These are phyloP conservation scores for Mucor racemosus DNA, from an alignment of 371 early-diverging fungal genomes.

Conservation along the genomic window DNA sequence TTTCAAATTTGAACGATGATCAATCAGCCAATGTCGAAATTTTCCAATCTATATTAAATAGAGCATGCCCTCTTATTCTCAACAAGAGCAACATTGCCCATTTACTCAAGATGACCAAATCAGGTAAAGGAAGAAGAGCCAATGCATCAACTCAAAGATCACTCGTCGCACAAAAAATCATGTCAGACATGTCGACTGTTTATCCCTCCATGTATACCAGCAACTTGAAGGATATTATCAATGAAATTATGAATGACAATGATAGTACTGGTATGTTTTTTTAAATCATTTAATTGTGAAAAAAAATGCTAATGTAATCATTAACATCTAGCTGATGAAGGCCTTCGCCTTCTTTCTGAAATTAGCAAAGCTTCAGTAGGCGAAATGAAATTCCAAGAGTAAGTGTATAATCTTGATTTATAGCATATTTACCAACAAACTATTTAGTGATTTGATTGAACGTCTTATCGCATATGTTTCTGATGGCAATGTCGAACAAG, in stretches of 20 bases:
- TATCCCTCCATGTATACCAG: constrained; percentile 29
- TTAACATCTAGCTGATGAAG: constrained; percentile 48
- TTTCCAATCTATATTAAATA: constrained; percentile 70
- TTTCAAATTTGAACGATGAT: constrained; percentile 64
- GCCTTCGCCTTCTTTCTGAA: constrained; percentile 66
- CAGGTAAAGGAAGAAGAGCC: constrained; percentile 22
- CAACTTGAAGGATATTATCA: constrained; percentile 14
- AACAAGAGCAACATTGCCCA: constrained; percentile 40
- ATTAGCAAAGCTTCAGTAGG: constrained; percentile 62
- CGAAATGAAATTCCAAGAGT: constrained; percentile 45
- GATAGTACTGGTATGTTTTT: constrained; percentile 13
- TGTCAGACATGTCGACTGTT: constrained; percentile 28
- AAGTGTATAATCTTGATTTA: not conserved
- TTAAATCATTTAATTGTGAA: not conserved
- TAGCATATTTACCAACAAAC: not conserved
- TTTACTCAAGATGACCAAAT: constrained; percentile 25
- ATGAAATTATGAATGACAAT: constrained; percentile 16
- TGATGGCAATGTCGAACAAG: constrained; percentile 56
- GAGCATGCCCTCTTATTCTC: constrained; percentile 57
- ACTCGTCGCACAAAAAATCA: constrained; percentile 30
- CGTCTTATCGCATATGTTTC: constrained; percentile 50
- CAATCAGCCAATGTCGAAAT: constrained; percentile 67
- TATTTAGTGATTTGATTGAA: constrained; percentile 38
- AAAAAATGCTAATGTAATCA: not conserved
- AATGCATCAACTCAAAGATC: constrained; percentile 19